phyloP scores from a whole-genome alignment of 805 yeast genomes.

The Debaryomyces prosopidis region DNA sequence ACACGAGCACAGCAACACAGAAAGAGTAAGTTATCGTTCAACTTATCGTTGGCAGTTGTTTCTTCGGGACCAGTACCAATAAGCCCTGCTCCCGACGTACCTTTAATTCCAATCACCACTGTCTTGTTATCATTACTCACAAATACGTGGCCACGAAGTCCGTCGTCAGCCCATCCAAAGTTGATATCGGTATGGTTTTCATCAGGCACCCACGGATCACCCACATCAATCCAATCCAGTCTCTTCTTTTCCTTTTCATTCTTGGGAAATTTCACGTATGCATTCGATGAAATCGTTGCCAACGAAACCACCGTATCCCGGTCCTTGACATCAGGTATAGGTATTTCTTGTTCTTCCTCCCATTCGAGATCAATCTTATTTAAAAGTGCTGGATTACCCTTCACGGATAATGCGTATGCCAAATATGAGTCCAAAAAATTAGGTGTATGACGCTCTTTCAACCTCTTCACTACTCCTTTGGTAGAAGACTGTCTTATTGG shows the following conservation, averaged over 20 bases:
- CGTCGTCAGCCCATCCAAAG: constrained; percentile 86
- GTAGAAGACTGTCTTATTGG: constrained; percentile 22
- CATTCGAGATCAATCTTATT: constrained; percentile 57
- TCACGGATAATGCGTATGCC: constrained; percentile 50
- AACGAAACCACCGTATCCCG: constrained; percentile 68
- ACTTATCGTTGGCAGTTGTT: constrained; percentile 77
- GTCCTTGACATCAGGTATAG: constrained; percentile 76
- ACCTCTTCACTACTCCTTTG: constrained; percentile 22
- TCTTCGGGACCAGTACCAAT: constrained; percentile 55
- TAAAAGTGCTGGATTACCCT: constrained; percentile 36
- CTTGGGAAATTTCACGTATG: constrained; percentile 76
- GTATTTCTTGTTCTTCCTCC: constrained; percentile 50
- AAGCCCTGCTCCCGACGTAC: constrained; percentile 80
- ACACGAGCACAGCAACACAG: constrained; percentile 96
- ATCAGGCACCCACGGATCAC: constrained; percentile 53
- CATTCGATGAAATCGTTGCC: constrained; percentile 87
- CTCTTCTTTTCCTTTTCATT: constrained; percentile 45
- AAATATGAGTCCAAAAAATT: constrained; percentile 67
- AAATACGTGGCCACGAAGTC: constrained; percentile 90
- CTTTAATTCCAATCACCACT: constrained; percentile 82
- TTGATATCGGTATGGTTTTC: constrained; percentile 51
- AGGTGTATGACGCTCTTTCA: constrained; percentile 48
- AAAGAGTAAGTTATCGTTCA: constrained; percentile 84
- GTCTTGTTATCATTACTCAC: constrained; percentile 54
- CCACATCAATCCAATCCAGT: constrained; percentile 87